Evolutionary conservation across 805 yeast genomes (phyloP).

Genomic region (Kodamaea leandrae): DNA sequence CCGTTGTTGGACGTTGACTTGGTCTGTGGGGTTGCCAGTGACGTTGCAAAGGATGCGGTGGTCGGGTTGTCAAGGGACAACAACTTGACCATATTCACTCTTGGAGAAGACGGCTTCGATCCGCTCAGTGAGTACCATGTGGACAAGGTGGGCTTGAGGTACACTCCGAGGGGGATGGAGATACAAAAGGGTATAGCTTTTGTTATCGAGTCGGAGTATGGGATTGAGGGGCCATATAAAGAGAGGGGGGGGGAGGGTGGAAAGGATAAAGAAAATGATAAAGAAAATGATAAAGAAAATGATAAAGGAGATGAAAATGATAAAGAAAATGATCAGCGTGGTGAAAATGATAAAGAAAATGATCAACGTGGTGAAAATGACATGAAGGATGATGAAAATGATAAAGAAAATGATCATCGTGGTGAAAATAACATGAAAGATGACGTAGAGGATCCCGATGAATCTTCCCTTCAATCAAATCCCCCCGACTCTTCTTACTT

Average conservation of each 20-base stretch:
- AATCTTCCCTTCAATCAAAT: too few relatives aligned
- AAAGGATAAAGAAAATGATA: conserved; percentile 10
- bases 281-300: conserved; percentile 19
- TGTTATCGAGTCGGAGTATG: conserved; percentile 47
- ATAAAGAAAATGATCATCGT: too few relatives aligned
- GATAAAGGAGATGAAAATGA: neutral
- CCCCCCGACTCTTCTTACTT: conserved; percentile 18
- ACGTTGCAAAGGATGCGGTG: conserved; percentile 55
- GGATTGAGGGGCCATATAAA: conserved; percentile 30
- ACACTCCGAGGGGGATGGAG: conserved; percentile 49
- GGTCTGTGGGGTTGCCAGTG: conserved; percentile 55
- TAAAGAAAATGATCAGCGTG: neutral
- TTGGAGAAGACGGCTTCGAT: conserved; percentile 43
- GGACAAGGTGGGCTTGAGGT: conserved; percentile 41
- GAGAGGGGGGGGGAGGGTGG: conserved; percentile 11
- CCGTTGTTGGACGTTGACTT: conserved; percentile 48
- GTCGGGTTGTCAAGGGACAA: conserved; percentile 57
- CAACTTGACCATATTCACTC: conserved; percentile 50
- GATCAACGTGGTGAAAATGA: neutral
- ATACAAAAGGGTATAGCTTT: conserved; percentile 28
- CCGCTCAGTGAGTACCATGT: conserved; percentile 26
- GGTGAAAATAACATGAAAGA: neutral
- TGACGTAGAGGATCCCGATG: too few relatives aligned
- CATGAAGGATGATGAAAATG: neutral
- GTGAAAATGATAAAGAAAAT: too few relatives aligned